Base-by-base conservation (phyloP, 352 stramenopile genomes). In the Ophiocytium majus region DNA sequence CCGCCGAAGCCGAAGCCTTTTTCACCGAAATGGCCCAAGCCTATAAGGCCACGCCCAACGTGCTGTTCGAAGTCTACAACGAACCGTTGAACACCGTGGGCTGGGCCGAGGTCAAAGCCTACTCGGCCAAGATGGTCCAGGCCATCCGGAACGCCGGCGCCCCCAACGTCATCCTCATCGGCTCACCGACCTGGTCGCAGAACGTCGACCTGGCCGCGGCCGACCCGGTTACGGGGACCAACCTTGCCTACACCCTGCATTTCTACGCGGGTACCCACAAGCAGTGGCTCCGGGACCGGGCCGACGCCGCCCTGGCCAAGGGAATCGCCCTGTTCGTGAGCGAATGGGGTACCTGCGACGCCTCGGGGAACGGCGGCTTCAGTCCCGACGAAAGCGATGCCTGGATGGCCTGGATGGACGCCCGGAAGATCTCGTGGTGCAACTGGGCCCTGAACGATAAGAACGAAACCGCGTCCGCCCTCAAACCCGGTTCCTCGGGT, bases 51-150 rank as follows among this genome's bases (percentile, higher is more conserved):
- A 10, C 5, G 10, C 14, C 14, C n/a, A 79, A 82, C 63, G 79
- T 82, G 17, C 5, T 82, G 14, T 82, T 82, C 63, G 79, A 82
- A 49, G 31, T 82, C 32, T 82, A 78, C 35, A 78, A 78, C 79
- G 14, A 82, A 49, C 79, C 79, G 5, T 1, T 82, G 5, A 19
- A 78, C 33, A n/a, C n/a, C n/a, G n/a, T n/a, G n/a, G n/a, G n/a
- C n/a, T 71, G 57, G 57, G 19, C 57, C 28, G 19, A 71, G 57
- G 57, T 71, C 19, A 71, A 71, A 28, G 28, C 19, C 57, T 71
- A 71, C 57, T 23, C 57, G 57, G 57, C 23, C 23, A 23, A 23
- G 19, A 71, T 82, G 5, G 33, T 33, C 14, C 31, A 34, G 10
- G 57, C 34, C 10, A 82, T 82, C 35, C 79, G 79, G 19, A 17